Conservation (phyloP, 805 yeast species). For the Metschnikowia baotianmanensis region DNA sequence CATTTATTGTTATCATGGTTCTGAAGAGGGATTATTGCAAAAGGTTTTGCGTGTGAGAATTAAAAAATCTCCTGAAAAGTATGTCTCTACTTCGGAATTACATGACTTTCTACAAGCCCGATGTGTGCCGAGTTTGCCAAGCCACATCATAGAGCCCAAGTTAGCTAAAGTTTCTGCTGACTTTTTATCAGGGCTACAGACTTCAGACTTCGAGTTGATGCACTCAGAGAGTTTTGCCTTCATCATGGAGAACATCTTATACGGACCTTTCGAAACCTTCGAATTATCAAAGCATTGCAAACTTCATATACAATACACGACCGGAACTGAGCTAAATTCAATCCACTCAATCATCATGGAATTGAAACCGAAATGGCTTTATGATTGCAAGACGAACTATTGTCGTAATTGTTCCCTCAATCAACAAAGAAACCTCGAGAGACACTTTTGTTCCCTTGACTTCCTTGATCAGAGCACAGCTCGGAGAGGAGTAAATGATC, state of each 20-base stretch:
- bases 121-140: slow-evolving; percentile 31
- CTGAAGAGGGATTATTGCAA: slow-evolving; percentile 27
- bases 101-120: slow-evolving; percentile 38
- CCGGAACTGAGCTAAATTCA: background rate
- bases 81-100: slow-evolving; percentile 40
- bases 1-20: slow-evolving; percentile 41
- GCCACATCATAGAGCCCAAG: slow-evolving; percentile 32
- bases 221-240: slow-evolving; percentile 43
- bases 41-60: slow-evolving; percentile 40
- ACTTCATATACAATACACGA: slow-evolving; percentile 21
- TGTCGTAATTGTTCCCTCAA: slow-evolving; percentile 20
- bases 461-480: slow-evolving; percentile 8
- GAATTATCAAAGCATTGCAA: slow-evolving; percentile 37
- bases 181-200: slow-evolving; percentile 30
- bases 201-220: slow-evolving; percentile 29
- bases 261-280: slow-evolving; percentile 28
- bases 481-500: slow-evolving; percentile 13
- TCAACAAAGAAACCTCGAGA: slow-evolving; percentile 11
- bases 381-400: slow-evolving; percentile 14
- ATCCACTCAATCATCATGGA: slow-evolving; percentile 13
- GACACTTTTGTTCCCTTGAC: slow-evolving; percentile 20
- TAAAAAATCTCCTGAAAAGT: slow-evolving; percentile 33
- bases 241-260: slow-evolving; percentile 41
- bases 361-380: slow-evolving; percentile 22
- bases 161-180: slow-evolving; percentile 29